Percentiles rank a stretch among this genome's conserved stretches.
phyloP scores from a whole-genome alignment of 1,284 basidiomycete genomes.

The Cutaneotrichosporon spelunceum region DNA sequence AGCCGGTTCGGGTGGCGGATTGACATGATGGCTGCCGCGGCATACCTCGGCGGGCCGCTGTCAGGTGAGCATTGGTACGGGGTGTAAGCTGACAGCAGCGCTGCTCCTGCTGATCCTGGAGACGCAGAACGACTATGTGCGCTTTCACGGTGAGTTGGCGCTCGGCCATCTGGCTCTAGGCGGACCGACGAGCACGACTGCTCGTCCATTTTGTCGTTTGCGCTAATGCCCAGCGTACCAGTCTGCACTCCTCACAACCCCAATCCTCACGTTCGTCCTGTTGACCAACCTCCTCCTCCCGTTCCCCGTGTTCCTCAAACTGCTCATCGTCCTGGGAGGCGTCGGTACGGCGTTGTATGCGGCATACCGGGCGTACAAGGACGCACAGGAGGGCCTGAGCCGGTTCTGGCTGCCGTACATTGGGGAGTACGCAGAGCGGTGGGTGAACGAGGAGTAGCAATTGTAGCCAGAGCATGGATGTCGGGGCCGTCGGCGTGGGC shows the following conservation, averaged over 20 bases:
- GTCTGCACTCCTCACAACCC: conserved; percentile 67
- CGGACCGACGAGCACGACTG: neutral
- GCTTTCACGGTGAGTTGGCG: conserved; percentile 64
- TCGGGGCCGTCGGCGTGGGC: neutral
- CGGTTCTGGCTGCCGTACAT: conserved; percentile 66
- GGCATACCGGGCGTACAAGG: conserved; percentile 61
- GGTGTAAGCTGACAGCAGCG: conserved; percentile 52
- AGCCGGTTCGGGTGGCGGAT: conserved; percentile 67
- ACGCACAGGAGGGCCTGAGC: conserved; percentile 60
- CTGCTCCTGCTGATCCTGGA: conserved; percentile 67
- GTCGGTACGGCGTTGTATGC: conserved; percentile 35
- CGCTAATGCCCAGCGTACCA: conserved; percentile 62
- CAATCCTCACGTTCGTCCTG: conserved; percentile 63
- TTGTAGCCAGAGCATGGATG: neutral
- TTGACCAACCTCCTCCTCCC: conserved; percentile 60
- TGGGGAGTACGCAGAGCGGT: conserved; percentile 67
- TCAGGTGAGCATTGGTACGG: conserved; percentile 58
- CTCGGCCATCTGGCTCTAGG: neutral
- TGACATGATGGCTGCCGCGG: conserved; percentile 64
- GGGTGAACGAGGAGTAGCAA: conserved; percentile 65
- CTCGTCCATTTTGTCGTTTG: too few species aligned
- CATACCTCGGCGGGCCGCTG: conserved; percentile 69
- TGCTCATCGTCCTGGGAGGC: conserved; percentile 32
- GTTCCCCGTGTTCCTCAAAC: conserved; percentile 48
- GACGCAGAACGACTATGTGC: conserved; percentile 73